A percentile compares a stretch with the other conserved stretches of the same genome.
phyloP scores from a whole-genome alignment of 345 rosid genomes.

The Populus euphratica region DNA sequence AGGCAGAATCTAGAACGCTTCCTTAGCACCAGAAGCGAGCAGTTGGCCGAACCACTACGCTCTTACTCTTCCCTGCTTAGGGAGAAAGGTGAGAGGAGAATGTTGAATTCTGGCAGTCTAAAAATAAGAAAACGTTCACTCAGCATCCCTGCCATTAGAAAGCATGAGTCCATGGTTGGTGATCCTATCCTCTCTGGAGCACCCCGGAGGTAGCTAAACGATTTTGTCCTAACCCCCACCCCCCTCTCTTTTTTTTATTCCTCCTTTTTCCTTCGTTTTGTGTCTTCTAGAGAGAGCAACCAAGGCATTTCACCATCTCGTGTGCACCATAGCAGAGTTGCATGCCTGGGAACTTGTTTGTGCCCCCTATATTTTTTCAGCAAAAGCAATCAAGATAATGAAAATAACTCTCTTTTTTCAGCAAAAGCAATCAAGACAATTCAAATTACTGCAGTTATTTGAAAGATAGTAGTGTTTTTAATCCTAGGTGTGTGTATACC shows the following conservation, averaged over 20 bases:
- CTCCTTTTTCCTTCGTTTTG: not conserved
- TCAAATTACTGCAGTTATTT: not conserved
- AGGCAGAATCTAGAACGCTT: conserved; percentile 53
- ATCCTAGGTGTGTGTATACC: not conserved
- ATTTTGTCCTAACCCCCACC: not conserved
- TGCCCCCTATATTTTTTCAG: not conserved
- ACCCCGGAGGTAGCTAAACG: conserved; percentile 36
- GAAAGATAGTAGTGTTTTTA: not conserved
- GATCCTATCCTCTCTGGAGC: conserved; percentile 63
- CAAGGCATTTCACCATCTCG: not conserved
- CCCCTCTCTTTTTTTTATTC: not conserved
- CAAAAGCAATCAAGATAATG: not conserved
- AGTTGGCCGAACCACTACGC: conserved; percentile 44
- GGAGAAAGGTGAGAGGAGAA: conserved; percentile 41
- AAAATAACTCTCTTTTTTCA: not conserved
- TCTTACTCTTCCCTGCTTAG: conserved; percentile 34
- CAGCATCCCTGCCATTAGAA: conserved; percentile 70
- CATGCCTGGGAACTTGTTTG: not conserved
- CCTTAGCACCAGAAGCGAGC: conserved; percentile 46
- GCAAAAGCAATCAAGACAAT: not conserved
- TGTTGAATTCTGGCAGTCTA: conserved; percentile 29
- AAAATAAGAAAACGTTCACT: conserved; percentile 68
- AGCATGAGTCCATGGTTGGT: conserved; percentile 39
- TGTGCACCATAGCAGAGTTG: not conserved
- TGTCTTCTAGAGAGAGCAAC: not conserved